Percentiles rank a stretch among this genome's conserved stretches.
phyloP scores from a whole-genome alignment of 805 yeast species.

The Candida broadrunensis region DNA sequence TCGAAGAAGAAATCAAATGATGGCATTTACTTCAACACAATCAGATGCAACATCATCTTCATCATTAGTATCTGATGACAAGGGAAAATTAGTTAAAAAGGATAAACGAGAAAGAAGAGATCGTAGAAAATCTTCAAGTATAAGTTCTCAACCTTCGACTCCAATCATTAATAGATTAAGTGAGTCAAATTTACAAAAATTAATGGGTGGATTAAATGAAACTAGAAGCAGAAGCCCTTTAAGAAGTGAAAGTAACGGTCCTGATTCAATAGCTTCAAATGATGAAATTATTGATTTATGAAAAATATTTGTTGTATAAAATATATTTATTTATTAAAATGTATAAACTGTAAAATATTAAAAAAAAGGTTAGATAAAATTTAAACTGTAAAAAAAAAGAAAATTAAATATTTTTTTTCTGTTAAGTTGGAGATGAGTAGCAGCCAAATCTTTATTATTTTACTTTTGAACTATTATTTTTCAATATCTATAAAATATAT shows the following conservation, averaged over 20 bases:
- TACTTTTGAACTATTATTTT: too few relatives aligned
- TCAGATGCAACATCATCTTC: background rate
- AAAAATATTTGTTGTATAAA: too few relatives aligned
- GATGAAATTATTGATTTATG: too few relatives aligned
- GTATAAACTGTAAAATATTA: background rate
- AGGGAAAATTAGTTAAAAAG: conserved; percentile 26
- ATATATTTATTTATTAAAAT: too few relatives aligned
- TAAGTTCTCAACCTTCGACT: background rate
- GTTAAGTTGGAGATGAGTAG: too few relatives aligned
- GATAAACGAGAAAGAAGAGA: conserved; percentile 41
- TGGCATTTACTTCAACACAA: conserved; percentile 24
- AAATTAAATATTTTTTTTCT: too few relatives aligned
- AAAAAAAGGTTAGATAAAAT: too few relatives aligned
- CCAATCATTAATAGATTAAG: conserved; percentile 9
- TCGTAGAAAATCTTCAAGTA: conserved; percentile 19
- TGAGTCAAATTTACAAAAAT: conserved; percentile 15
- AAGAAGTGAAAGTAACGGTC: background rate
- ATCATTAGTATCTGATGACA: conserved; percentile 11
- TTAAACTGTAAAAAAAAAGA: too few relatives aligned
- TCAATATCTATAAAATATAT: too few relatives aligned
- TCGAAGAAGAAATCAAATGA: conserved; percentile 44
- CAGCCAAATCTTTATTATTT: too few relatives aligned
- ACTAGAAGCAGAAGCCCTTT: background rate
- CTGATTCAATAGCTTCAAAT: background rate
- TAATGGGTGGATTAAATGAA: conserved; percentile 3